Evolutionary conservation across 352 stramenopile genomes (phyloP).

Genomic region (Pythium coloratum): DNA sequence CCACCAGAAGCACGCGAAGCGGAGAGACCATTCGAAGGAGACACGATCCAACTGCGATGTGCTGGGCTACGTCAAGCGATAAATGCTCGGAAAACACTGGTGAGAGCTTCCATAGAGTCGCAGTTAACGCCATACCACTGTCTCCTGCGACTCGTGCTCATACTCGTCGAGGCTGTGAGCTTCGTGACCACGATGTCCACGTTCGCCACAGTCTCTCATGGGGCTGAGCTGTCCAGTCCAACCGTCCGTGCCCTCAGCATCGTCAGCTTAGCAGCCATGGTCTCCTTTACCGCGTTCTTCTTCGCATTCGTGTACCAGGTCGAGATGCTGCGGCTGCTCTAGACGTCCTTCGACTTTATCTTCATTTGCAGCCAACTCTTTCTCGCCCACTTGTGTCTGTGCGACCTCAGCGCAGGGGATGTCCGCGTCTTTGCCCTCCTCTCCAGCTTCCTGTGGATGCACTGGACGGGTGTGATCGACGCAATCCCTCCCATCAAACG

Average conservation of each 20-base stretch:
- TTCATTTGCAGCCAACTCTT: background rate
- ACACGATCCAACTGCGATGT: background rate
- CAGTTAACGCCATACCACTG: background rate
- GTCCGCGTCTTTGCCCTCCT: background rate
- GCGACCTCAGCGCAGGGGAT: background rate
- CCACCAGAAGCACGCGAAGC: background rate
- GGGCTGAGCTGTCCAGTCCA: background rate
- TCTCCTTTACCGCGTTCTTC: background rate
- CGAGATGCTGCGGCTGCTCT: background rate
- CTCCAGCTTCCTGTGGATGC: slow-evolving; percentile 25
- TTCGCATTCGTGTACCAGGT: background rate
- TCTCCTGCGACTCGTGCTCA: background rate
- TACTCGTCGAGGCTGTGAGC: background rate
- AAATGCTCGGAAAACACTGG: background rate
- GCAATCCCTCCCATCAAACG: slow-evolving; percentile 12
- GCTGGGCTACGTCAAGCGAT: background rate
- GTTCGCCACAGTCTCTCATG: background rate
- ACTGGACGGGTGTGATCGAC: slow-evolving; percentile 22
- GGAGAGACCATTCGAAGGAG: background rate
- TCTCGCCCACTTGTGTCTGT: background rate
- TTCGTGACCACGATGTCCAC: background rate
- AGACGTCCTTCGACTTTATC: background rate
- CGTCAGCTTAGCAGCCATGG: background rate
- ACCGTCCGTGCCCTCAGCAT: background rate
- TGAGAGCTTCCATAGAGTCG: background rate